These are phyloP conservation scores for Candida sphagnicola DNA, from an alignment of 805 yeast species.

Conservation along the genomic window DNA sequence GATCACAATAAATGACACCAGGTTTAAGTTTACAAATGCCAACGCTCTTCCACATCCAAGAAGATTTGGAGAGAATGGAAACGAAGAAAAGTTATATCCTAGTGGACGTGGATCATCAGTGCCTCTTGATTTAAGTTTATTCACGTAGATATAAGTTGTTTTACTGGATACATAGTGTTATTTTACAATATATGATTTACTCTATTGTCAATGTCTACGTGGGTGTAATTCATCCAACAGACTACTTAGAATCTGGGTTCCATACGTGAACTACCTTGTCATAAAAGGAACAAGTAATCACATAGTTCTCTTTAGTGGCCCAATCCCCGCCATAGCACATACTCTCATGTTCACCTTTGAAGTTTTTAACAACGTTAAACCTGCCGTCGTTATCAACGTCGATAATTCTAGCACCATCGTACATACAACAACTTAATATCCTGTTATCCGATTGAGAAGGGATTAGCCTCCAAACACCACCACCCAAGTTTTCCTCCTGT, in stretches of 20 bases:
- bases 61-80: slow-evolving; percentile 54
- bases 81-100: slow-evolving; percentile 71
- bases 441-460: slow-evolving; percentile 53
- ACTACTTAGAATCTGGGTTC: slow-evolving; percentile 33
- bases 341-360: slow-evolving; percentile 74
- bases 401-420: slow-evolving; percentile 82
- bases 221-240: too few species aligned
- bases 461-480: slow-evolving; percentile 92
- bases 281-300: slow-evolving; percentile 88
- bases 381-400: slow-evolving; percentile 12
- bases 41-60: slow-evolving; percentile 85
- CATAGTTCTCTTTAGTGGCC: slow-evolving; percentile 44
- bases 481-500: slow-evolving; percentile 57
- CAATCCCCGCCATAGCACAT: slow-evolving; percentile 98
- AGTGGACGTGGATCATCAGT: slow-evolving; percentile 94
- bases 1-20: slow-evolving; percentile 58
- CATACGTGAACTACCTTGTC: slow-evolving; percentile 80
- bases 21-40: slow-evolving; percentile 67
- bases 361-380: slow-evolving; percentile 35
- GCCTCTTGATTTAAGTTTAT: slow-evolving; percentile 60
- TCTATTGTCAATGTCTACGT: too few species aligned
- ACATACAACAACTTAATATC: slow-evolving; percentile 87
- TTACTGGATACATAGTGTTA: not conserved
- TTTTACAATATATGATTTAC: not conserved
- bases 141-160: slow-evolving; percentile 7